Evolutionary conservation across 768 basidiomycete species (phyloP).

Genomic region (Suillus subaureus): DNA sequence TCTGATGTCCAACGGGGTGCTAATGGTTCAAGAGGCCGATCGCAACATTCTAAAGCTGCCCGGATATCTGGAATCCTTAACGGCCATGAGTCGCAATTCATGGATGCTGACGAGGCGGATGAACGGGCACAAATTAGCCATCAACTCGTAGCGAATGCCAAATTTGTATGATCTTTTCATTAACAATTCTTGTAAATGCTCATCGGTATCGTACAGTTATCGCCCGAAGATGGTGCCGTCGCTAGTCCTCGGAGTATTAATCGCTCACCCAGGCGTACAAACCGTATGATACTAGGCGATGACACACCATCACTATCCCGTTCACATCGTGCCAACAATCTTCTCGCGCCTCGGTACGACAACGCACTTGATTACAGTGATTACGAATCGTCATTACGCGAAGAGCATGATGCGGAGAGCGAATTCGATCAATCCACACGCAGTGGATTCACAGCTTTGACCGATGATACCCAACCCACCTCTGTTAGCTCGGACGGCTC

Average conservation of each 20-base stretch:
- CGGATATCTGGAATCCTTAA: constrained; percentile 45
- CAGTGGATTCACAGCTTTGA: constrained; percentile 32
- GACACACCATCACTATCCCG: constrained; percentile 43
- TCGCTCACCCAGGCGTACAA: constrained; percentile 64
- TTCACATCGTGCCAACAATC: constrained; percentile 42
- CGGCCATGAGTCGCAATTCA: constrained; percentile 77
- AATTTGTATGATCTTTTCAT: constrained; percentile 51
- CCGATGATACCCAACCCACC: constrained; percentile 58
- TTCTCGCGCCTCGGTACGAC: constrained; percentile 46
- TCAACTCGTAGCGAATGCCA: constrained; percentile 74
- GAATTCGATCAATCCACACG: constrained; percentile 55
- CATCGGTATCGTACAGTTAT: constrained; percentile 48
- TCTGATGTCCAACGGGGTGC: constrained; percentile 42
- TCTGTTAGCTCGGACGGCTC: constrained; percentile 53
- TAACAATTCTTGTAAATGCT: constrained; percentile 13
- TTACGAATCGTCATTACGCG: constrained; percentile 46
- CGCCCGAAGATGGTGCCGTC: constrained; percentile 57
- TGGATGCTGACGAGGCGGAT: constrained; percentile 85
- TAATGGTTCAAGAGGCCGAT: constrained; percentile 34
- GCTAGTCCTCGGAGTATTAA: constrained; percentile 71
- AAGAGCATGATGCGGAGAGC: constrained; percentile 55
- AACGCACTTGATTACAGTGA: constrained; percentile 46
- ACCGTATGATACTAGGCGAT: constrained; percentile 33
- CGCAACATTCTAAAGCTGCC: constrained; percentile 33
- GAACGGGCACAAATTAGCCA: constrained; percentile 88